Evolutionary conservation across 768 basidiomycete genomes (phyloP), one percentile per base, ranked within the genome.

Genomic region (Sporobolomyces phaffii): DNA sequence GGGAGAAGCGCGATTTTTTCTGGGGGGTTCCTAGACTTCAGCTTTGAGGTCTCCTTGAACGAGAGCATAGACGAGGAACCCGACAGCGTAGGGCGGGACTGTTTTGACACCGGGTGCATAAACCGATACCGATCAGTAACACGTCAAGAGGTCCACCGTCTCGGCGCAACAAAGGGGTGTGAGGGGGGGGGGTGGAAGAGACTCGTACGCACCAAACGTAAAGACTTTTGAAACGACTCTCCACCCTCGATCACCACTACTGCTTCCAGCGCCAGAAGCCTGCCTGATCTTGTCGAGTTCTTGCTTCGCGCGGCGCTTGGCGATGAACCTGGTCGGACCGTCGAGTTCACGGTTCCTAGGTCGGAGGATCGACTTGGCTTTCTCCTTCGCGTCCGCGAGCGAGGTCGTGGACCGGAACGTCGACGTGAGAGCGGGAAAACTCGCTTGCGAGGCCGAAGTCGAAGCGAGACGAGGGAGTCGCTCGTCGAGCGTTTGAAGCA

Each of bases 311-410:
- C 51, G n/a, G 1, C 63, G 51, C 18, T 60, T 49, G n/a, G 59
- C 59, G 24, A 59, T 60, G 52, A 64, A 36, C 22, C 68, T n/a
- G 24, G 68, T 64, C 40, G 68, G 68, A 0, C 68, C 68, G 4
- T 52, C 38, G 17, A 51, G 13, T 10, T 17, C 22, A n/a, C n/a
- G 26, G 14, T 26, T 45, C 31, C 17, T 38, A 18, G 11, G 48
- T 31, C 34, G 11, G 4, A 29, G 1, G 13, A 4, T 6, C 5
- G 62, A 26, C 10, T 33, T 51, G 7, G 3, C 20, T 41, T 36
- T 29, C 34, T 34, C 17, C 24, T 60, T 28, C 33, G 45, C 38
- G 44, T n/a, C 34, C 15, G 15, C 7, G 29, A 10, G 8, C 18
- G 31, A 34, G 5, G 29, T 33, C 4, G 50, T n/a, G 14, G 53